Evolutionary conservation across 148 eudicot species (phyloP).

Genomic region (Rhododendron kiyosumense): DNA sequence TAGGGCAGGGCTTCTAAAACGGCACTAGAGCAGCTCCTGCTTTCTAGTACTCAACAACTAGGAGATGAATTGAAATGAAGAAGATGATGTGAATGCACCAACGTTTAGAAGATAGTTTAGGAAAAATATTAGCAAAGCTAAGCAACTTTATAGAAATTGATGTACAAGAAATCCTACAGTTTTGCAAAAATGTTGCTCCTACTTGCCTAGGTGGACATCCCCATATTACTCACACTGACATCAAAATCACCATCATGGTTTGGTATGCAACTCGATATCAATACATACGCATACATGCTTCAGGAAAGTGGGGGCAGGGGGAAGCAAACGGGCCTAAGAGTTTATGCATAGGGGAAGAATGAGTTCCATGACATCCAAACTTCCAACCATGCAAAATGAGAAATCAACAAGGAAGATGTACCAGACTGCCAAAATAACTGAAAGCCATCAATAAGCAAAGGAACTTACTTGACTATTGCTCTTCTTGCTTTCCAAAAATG

Average conservation of each 20-base stretch:
- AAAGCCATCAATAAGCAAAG: conserved; percentile 4
- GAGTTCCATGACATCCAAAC: not conserved
- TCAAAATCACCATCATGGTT: not conserved
- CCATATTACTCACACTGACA: not conserved
- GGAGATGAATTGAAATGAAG: not conserved
- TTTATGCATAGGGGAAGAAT: not conserved
- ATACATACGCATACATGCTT: not conserved
- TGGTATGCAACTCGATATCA: not conserved
- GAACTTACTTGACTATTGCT: conserved; percentile 86
- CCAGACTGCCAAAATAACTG: not conserved
- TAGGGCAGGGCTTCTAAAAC: not conserved
- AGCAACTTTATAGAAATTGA: not conserved
- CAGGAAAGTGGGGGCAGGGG: not conserved
- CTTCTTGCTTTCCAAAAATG: conserved; percentile 92
- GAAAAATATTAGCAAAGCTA: not conserved
- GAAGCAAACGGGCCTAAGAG: not conserved
- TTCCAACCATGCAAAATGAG: not conserved
- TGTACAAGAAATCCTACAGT: not conserved
- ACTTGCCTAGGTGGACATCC: not conserved
- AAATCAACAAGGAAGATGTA: not conserved
- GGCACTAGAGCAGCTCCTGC: not conserved
- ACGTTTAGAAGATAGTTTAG: not conserved
- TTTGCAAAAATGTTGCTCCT: not conserved
- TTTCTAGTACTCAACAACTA: not conserved
- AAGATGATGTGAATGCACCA: not conserved